Evolutionary conservation across 2,329 filamentous ascomycete species (phyloP), one percentile per base, ranked within the genome.

Genomic region (Botrytis paeoniae): DNA sequence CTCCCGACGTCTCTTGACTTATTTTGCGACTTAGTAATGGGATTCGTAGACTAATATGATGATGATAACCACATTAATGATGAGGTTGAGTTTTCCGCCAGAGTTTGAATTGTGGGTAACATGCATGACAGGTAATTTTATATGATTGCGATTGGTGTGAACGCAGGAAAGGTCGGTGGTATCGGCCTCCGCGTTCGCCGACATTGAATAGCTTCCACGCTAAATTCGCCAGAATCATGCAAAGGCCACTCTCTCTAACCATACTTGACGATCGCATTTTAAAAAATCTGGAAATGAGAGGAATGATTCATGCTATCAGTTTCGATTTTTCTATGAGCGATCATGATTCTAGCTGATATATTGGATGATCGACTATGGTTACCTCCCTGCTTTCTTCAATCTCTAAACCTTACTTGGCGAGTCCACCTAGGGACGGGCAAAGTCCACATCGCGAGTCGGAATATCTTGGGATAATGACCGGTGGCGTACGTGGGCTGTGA

Each of bases 111-210:
- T 68, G 25, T 25, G 18, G 45, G 32, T 54, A 20, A 39, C 25
- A 39, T n/a, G 37, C 16, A 65, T 48, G 63, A 37, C 43, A 32
- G 18, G 20, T 22, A 22, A 20, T 25, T 65, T 45, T 25, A 29
- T 35, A 12, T 37, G 32, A n/a, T 39, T 66, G 32, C 22, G 32
- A 66, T 66, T 54, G 45, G 64, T 57, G 37, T 32, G 35, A 29
- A 54, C 51, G 18, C 16, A 68, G 16, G 25, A n/a, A 35, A 68
- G 29, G 64, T 68, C 64, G 64, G 64, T 68, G 64, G 25, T 54
- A 39, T 68, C 64, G 64, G 64, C 64, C 35, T 68, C 35, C 64
- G 64, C 64, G 39, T 68, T 54, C 64, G 39, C 64, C 64, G 64
- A 54, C 35, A 39, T 54, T 39, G 32, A 39, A 25, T n/a, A n/a